Percentiles rank a stretch among this genome's conserved stretches.
Evolutionary conservation across 208 protist genomes (phyloP).

Genomic region (Acanthamoeba quina): DNA sequence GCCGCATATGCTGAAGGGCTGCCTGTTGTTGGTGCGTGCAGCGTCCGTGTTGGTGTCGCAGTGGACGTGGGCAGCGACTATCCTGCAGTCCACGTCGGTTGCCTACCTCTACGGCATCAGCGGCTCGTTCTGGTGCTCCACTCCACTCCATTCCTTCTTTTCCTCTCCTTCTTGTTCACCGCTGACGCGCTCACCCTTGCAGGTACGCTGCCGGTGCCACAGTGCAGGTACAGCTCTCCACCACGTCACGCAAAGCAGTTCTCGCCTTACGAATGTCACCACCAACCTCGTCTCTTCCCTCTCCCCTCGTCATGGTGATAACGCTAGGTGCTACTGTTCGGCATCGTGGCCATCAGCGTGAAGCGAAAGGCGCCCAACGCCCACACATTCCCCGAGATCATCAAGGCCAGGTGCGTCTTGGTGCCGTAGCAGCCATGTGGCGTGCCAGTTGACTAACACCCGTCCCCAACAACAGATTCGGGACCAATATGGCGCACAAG

Average conservation of each 20-base stretch:
- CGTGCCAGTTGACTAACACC: not conserved
- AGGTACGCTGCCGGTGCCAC: slow-evolving; percentile 84
- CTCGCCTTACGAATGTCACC: not conserved
- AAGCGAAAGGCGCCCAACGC: slow-evolving; percentile 78
- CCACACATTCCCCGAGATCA: slow-evolving; percentile 85
- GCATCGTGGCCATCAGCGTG: slow-evolving; percentile 81
- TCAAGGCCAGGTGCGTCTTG: slow-evolving; percentile 76
- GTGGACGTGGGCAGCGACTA: slow-evolving; percentile 87
- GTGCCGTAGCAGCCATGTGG: no score
- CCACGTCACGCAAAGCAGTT: not conserved
- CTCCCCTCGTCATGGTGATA: not conserved
- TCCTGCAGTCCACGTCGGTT: slow-evolving; percentile 85
- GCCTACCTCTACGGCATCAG: slow-evolving; percentile 84
- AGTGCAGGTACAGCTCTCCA: slow-evolving; percentile 34
- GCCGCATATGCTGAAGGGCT: not conserved
- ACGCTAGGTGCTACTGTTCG: slow-evolving; percentile 77
- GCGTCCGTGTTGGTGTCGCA: slow-evolving; percentile 81
- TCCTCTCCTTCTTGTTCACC: not conserved
- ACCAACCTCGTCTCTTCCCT: no score
- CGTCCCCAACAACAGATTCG: not conserved
- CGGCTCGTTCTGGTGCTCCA: slow-evolving; percentile 79
- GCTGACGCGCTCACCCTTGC: not conserved
- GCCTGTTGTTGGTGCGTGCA: not conserved
- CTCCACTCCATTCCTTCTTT: not conserved
- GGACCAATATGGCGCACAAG: slow-evolving; percentile 73